Percentiles rank a stretch among this genome's conserved stretches.
Evolutionary conservation across 2,329 filamentous ascomycete genomes (phyloP).

Genomic region (Ophiocordyceps sinensis): DNA sequence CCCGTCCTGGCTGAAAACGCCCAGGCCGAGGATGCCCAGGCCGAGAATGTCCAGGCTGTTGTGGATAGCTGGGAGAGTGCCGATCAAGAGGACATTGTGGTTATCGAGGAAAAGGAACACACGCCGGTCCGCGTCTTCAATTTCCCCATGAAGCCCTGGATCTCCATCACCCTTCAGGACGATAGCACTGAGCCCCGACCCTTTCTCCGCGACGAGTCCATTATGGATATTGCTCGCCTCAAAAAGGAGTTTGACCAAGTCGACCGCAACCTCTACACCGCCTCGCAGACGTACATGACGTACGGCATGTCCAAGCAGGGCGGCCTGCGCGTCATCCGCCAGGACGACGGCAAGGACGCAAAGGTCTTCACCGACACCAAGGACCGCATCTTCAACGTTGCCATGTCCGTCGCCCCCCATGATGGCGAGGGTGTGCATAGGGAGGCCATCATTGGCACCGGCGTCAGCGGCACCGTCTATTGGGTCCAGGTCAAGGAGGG

Average conservation of each 20-base stretch:
- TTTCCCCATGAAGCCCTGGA: constrained; percentile 94
- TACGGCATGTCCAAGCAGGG: constrained; percentile 91
- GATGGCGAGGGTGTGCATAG: constrained; percentile 43
- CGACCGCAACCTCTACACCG: constrained; percentile 82
- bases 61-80: constrained; percentile 90
- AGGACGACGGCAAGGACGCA: constrained; percentile 83
- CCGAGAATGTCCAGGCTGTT: constrained; percentile 44
- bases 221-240: constrained; percentile 84
- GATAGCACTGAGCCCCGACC: constrained; percentile 40
- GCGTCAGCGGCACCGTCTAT: constrained; percentile 92
- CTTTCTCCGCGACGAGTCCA: constrained; percentile 59
- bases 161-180: constrained; percentile 65
- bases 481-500: constrained; percentile 72
- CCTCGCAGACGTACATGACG: constrained; percentile 80
- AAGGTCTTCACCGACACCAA: constrained; percentile 84
- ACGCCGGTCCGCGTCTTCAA: constrained; percentile 71
- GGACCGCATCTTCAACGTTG: constrained; percentile 90
- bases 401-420: constrained; percentile 56
- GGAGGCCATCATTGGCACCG: constrained; percentile 81
- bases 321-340: constrained; percentile 82
- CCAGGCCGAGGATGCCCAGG: constrained; percentile 31
- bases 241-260: constrained; percentile 98
- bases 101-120: constrained; percentile 51
- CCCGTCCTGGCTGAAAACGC: constrained; percentile 38
- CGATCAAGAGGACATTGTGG: constrained; percentile 53